Evolutionary conservation across 345 rosid species (phyloP), one percentile per base, ranked within the genome.

Genomic region (Arabis alpina): DNA sequence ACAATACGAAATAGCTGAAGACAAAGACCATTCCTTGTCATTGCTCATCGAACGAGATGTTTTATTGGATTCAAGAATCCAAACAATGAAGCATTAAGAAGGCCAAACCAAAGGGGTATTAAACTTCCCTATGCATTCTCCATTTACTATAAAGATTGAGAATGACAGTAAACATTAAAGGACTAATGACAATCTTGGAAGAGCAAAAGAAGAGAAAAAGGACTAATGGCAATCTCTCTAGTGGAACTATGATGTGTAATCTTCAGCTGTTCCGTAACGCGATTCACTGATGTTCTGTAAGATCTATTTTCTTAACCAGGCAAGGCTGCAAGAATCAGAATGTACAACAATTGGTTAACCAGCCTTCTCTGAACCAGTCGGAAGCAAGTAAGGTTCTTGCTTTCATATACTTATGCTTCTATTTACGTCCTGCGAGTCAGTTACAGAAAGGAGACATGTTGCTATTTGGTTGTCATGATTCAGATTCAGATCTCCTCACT

Each of bases 401-500:
- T 61, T 42, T 16, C 66, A 60, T 30, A 14, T 55, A 2, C 5
- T 1, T 24, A 43, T 62, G 68, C 27, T 71, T 61, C 62, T 71
- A 60, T 74, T 43, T 74, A 74, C 69, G 34, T 15, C 63, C 51
- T 52, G 70, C 28, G 27, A 68, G 78, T 61, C 74, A 44, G 52
- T 68, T 28, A 32, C 25, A 74, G 5, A 50, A 19, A 58, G 41
- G 39, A 48, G 42, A 24, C 28, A 48, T 12, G 49, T 64, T 39
- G 69, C 8, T 5, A 13, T 65, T 50, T 39, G 14, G 50, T 27
- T 60, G 61, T 67, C 78, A 74, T 44, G 73, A 61, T 37, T 44
- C 68, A 51, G 69, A 62, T 43, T 12, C 78, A 36, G 68, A 61
- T 67, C 68, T 74, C 64, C 78, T 67, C 27, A 60, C 73, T 52